phyloP scores from a whole-genome alignment of 257 asterid genomes.

The Fraxinus quadrangulata region DNA sequence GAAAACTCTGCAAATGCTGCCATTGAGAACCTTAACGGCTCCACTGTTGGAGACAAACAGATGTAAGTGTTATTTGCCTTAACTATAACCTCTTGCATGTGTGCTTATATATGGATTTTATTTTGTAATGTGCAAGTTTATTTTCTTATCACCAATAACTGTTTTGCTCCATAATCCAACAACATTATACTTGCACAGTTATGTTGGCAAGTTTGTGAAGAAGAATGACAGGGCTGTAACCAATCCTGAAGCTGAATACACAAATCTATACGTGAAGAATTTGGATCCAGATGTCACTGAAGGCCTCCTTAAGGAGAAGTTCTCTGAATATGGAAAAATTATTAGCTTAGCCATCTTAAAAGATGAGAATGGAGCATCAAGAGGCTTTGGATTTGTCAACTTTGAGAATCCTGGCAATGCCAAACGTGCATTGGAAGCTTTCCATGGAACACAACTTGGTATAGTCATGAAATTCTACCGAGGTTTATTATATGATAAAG shows the following conservation, averaged over 20 bases:
- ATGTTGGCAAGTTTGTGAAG: conserved; percentile 58
- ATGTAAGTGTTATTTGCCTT: conserved; percentile 37
- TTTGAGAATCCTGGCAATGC: conserved; percentile 67
- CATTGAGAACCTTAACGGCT: conserved; percentile 54
- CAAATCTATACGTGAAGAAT: conserved; percentile 67
- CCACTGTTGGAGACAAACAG: conserved; percentile 42
- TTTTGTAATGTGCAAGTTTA: conserved; percentile 5
- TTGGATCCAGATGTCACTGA: conserved; percentile 59
- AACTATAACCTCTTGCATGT: background rate
- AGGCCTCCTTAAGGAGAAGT: conserved; percentile 51
- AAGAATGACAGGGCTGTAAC: conserved; percentile 47
- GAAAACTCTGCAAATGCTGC: conserved; percentile 54
- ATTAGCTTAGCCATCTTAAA: conserved; percentile 49
- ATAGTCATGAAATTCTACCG: conserved; percentile 22
- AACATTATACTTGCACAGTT: conserved; percentile 34
- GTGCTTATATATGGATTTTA: background rate
- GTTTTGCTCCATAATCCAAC: background rate
- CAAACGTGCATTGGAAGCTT: conserved; percentile 54
- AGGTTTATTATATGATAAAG: conserved; percentile 6
- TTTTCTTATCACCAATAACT: background rate
- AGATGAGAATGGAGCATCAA: conserved; percentile 64
- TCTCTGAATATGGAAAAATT: conserved; percentile 59
- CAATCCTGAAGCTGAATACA: conserved; percentile 41
- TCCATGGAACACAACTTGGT: conserved; percentile 76
- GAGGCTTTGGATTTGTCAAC: conserved; percentile 81